Base-by-base conservation (phyloP, 2,329 filamentous ascomycete genomes). In the Colletotrichum costaricense region DNA sequence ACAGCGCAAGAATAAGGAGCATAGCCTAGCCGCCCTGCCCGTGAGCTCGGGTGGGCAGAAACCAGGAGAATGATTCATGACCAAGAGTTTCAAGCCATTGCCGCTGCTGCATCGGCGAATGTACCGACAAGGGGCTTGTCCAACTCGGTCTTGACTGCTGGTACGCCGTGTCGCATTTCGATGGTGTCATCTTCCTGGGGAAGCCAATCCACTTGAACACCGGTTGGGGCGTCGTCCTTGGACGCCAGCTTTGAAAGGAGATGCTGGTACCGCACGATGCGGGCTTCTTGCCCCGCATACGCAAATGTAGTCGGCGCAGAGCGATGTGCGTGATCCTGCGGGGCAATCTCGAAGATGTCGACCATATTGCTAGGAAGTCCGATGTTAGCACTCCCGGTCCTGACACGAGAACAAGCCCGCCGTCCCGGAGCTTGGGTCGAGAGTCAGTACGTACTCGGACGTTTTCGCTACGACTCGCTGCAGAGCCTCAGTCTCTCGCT, bases 271-370 rank as follows among this genome's bases (percentile, higher is more conserved):
- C 88, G 88, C 63, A 88, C 84, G 28, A 89, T 80, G 70, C 88
- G 87, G 58, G 87, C 85, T 74, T 90, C 89, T 78, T 91, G 89
- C 60, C 86, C 87, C 64, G 88, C 85, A 76, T 88, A 87, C 30
- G 82, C 82, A 66, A 88, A 89, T 1, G 83, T 83, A 19, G 82
- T 78, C 76, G 77, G 80, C 73, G 73, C 79, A 72, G 75, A 82
- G 77, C 76, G 84, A 77, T 74, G 79, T 63, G 79, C 77, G 42
- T 82, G 80, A 72, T 86, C 86, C 71, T 88, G 86, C 26, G 89
- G 89, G 46, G 88, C 87, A 78, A 92, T 91, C 75, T 92, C 90
- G 81, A 92, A 92, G 59, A 93, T 89, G 78, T 93, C 91, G 73
- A 93, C 90, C 82, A 93, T 89, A 77, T 92, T 91, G 78, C 91